Percentiles rank a stretch among this genome's conserved stretches.
These are phyloP conservation scores for Protostelium mycophagum DNA, from an alignment of 78 protist genomes.

Conservation along the genomic window DNA sequence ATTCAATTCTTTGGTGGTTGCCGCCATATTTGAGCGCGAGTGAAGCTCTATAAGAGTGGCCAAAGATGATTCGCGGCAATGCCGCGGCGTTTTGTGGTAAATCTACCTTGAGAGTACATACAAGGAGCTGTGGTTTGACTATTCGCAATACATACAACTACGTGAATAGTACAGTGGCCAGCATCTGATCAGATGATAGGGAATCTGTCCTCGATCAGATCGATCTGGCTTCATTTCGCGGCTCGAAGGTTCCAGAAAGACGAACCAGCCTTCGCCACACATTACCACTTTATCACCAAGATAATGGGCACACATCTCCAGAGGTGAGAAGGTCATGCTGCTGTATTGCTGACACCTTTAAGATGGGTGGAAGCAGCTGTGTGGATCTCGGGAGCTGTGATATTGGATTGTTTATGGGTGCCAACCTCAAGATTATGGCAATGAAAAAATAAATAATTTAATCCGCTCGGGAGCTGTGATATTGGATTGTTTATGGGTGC, in stretches of 20 bases:
- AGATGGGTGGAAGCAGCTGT: neutral
- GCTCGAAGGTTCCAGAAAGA: neutral
- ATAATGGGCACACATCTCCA: neutral
- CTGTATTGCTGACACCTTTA: neutral
- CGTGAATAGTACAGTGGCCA: no score
- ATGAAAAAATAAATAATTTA: no score
- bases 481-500: neutral
- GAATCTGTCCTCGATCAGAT: neutral
- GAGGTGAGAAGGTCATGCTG: neutral
- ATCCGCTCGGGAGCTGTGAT: neutral
- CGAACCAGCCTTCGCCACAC: neutral
- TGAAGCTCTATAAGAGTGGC: neutral
- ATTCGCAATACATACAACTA: no score
- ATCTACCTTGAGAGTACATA: no score
- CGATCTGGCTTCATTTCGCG: neutral
- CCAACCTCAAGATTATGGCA: no score
- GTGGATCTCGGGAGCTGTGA: neutral
- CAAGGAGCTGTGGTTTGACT: no score
- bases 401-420: neutral
- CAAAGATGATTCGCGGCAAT: neutral
- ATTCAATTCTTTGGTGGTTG: no score
- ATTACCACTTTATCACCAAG: neutral
- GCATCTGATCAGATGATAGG: no score
- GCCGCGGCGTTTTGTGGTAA: neutral
- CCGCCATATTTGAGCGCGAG: no score